Evolutionary conservation across 2,329 filamentous ascomycete species (phyloP), one percentile per base, ranked within the genome.

Genomic region (Penicillium sclerotigenum): DNA sequence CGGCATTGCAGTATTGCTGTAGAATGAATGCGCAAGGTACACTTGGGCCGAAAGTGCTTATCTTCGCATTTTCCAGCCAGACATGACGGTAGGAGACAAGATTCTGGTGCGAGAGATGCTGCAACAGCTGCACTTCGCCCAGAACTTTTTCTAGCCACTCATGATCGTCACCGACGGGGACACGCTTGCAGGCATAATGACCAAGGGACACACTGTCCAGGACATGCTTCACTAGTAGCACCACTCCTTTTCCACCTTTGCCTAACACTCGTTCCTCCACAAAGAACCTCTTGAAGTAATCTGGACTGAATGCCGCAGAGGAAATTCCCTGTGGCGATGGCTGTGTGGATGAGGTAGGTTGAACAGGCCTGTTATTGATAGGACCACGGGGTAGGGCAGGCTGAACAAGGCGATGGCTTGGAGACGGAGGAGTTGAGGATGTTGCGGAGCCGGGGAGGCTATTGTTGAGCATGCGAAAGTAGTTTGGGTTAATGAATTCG

Each of bases 11-110:
- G 68, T 96, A 99, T 69, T 99, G 92, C 71, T 99, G 94, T 8
- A 99, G 81, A 55, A 99, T 99, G 71, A 96, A 99, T 5, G 93
- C 91, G 67, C 93, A 97, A 11, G 91, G 91, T 1, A 99, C 91
- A 52, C 86, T 91, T 0, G 95, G 94, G 0, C 91, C 89, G 71
- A 99, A 99, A 1, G 84, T 87, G 60, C 84, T 93, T 50, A 96
- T 84, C 63, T 88, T 85, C 51, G 88, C 87, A 71, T 97, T 89
- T 72, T 99, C 93, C 16, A 99, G 81, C 94, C 94, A 99, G 31
- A 96, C 94, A 75, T 97, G 94, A 7, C 93, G 88, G 72, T 99
- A 99, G 0, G 92, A 96, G 1, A 99, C 94, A 9, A 99, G 80
- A 60, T 99, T 99, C 55, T 92, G 90, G 69, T 99, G 94, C 0